phyloP scores from a whole-genome alignment of 1,139 yeast genomes.

The Scheffersomyces stambukii region DNA sequence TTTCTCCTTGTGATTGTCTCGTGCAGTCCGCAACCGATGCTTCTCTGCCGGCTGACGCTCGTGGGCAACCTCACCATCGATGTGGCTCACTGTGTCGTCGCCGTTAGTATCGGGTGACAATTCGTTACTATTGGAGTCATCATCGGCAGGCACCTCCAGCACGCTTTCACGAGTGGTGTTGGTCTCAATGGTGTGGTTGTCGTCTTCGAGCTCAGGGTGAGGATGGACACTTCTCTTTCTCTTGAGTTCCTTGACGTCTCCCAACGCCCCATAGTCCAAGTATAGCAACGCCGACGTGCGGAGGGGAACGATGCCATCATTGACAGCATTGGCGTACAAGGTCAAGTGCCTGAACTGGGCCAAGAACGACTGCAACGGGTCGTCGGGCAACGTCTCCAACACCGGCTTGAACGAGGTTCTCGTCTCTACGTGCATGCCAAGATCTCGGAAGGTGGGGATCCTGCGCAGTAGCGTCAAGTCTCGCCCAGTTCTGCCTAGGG shows the following conservation, averaged over 20 bases:
- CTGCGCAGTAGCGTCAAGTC: constrained; percentile 64
- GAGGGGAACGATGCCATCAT: constrained; percentile 92
- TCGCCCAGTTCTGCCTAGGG: constrained; percentile 89
- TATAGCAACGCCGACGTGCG: constrained; percentile 53
- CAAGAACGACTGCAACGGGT: constrained; percentile 69
- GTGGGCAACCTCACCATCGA: constrained; percentile 4
- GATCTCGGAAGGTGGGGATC: constrained; percentile 18
- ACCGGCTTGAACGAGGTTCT: constrained; percentile 47
- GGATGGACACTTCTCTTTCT: constrained; percentile 11
- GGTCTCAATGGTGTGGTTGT: constrained; percentile 10
- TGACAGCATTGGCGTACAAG: constrained; percentile 74
- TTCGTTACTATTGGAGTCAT: neutral
- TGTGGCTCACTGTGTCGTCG: constrained; percentile 1
- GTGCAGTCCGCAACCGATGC: constrained; percentile 3
- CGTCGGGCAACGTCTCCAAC: constrained; percentile 68
- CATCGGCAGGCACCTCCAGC: constrained; percentile 9
- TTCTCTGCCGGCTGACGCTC: constrained; percentile 1
- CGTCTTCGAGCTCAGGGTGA: constrained; percentile 11
- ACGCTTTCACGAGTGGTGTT: constrained; percentile 9
- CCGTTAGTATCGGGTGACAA: neutral
- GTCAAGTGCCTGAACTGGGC: constrained; percentile 63
- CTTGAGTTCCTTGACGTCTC: constrained; percentile 28
- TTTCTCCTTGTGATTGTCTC: constrained; percentile 4
- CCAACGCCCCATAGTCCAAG: constrained; percentile 42
- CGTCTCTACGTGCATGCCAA: neutral